Evolutionary conservation across 1,284 basidiomycete genomes (phyloP).

Genomic region (Cryptococcus sp.): DNA sequence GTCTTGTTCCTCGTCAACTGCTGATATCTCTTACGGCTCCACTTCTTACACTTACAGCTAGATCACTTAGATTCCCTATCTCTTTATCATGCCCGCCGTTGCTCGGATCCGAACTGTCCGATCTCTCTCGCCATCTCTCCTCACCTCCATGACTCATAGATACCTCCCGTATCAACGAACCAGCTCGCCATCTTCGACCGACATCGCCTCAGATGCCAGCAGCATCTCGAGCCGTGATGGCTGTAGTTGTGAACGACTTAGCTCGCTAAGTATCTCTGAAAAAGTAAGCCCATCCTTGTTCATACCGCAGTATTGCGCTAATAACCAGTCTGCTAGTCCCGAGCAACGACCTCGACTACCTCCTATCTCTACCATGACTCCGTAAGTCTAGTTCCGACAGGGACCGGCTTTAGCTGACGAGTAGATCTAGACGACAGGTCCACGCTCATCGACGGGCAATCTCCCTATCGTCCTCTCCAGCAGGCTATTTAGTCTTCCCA

Average conservation of each 20-base stretch:
- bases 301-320: too few relatives aligned
- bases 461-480: slow-evolving; percentile 12
- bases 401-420: too few relatives aligned
- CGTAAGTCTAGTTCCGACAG: background rate
- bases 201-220: too few relatives aligned
- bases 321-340: too few relatives aligned
- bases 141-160: background rate
- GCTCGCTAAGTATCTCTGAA: too few relatives aligned
- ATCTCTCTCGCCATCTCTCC: background rate
- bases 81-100: background rate
- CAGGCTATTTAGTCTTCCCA: slow-evolving; percentile 14
- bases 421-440: too few relatives aligned
- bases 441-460: slow-evolving; percentile 11
- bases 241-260: too few relatives aligned
- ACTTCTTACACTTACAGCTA: background rate
- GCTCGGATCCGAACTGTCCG: background rate
- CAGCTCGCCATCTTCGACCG: background rate
- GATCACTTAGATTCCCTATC: background rate
- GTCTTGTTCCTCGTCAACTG: too few relatives aligned
- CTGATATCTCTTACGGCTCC: background rate
- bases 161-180: background rate
- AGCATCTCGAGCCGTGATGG: too few relatives aligned
- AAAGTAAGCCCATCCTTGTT: too few relatives aligned
- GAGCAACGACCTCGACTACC: too few relatives aligned
- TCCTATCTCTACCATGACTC: background rate